Base-by-base conservation (phyloP, 1,139 yeast species). In the Suhomyces choctaworum region DNA sequence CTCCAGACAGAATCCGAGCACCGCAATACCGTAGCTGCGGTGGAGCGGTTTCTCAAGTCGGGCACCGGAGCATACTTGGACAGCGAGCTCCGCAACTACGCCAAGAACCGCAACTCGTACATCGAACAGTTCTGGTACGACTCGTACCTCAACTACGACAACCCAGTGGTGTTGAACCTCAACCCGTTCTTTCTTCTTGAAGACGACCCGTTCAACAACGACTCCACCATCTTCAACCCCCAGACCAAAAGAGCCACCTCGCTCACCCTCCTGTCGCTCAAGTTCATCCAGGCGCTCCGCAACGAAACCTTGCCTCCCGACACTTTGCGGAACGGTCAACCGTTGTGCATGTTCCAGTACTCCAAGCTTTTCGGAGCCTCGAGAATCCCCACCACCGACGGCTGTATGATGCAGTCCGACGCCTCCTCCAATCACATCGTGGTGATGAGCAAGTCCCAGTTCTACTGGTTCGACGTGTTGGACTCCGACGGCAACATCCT, bases 111-210 rank as follows among this genome's bases (percentile, higher is more conserved):
- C 47, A 78, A 85, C 36, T 82, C 94, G 7, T 88, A 83, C 59
- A 88, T 88, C 44, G 96, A 88, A 60, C 95, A 88, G 57, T 88
- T 88, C 58, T 88, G 96, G 96, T 87, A 80, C 58, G 96, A 88
- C 55, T 79, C 95, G 3, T 88, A 88, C 58, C 70, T 88, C 45
- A 82, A 81, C 58, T 85, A 85, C 56, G 96, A 88, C 60, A 83
- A 88, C 16, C 95, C 90, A 0, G 95, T 88, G 32, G 96, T 88
- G 19, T 70, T 88, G 42, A 88, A 88, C 58, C 73, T 88, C 48
- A 88, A 88, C 52, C 96, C 96, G 0, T 88, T 86, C 54, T 87
- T 88, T 57, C 73, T 87, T 44, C 72, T 88, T 43, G 95, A 88
- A 58, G 96, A 88, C 54, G 96, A 88, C 51, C 95, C 96, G 0